Percentiles rank a stretch among this genome's conserved stretches.
Conservation (phyloP, 139 green algal species). For the Volvox africanus region DNA sequence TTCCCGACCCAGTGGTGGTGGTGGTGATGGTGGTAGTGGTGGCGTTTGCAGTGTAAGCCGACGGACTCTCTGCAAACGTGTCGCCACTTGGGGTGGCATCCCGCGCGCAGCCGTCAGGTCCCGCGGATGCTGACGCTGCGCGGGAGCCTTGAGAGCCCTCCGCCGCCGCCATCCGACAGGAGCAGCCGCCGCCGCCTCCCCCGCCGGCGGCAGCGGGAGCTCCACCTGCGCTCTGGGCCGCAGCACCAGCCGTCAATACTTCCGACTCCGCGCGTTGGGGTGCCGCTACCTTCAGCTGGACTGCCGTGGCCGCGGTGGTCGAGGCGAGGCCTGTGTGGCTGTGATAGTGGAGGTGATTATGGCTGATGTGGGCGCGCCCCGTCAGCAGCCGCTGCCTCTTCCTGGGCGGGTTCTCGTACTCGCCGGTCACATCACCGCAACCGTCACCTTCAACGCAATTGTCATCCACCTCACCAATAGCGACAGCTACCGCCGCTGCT, state of each 20-base stretch:
- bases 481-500: neutral
- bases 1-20: neutral
- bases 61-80: slow-evolving; percentile 12
- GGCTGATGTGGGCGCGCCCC: too few species aligned
- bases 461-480: neutral
- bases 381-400: neutral
- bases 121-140: neutral
- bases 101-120: neutral
- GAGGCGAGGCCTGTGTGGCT: too few species aligned
- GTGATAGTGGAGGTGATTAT: too few species aligned
- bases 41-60: neutral
- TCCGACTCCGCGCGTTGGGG: neutral
- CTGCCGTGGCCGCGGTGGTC: too few species aligned
- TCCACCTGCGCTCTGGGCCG: too few species aligned
- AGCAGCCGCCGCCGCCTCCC: neutral
- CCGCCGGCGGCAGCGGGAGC: neutral
- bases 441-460: neutral
- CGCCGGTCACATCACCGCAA: neutral
- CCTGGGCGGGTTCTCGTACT: neutral
- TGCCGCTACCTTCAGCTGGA: neutral
- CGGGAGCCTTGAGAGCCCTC: slow-evolving; percentile 29
- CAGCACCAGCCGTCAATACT: too few species aligned
- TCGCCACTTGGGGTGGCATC: slow-evolving; percentile 12
- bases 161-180: neutral
- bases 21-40: neutral